A percentile compares a stretch with the other conserved stretches of the same genome.
Conservation (phyloP, 768 basidiomycete genomes). For the Flagelloscypha sp. region DNA sequence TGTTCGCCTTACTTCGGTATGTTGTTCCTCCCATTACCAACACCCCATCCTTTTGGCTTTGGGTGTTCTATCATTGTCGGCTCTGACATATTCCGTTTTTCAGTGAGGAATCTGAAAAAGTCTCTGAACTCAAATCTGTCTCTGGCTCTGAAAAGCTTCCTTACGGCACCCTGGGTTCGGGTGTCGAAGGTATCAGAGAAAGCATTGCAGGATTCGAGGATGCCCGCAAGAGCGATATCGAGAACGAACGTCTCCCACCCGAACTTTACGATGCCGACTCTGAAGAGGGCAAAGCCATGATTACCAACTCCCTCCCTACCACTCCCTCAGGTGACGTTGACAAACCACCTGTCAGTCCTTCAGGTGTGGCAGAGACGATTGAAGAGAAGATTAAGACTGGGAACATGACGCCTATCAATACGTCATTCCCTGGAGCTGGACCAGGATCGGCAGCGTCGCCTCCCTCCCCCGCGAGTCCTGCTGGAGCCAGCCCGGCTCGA, state of each 20-base stretch:
- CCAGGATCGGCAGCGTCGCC: conserved; percentile 32
- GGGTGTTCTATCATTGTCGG: neutral
- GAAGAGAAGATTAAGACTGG: conserved; percentile 29
- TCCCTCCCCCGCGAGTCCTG: conserved; percentile 29
- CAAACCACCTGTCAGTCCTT: conserved; percentile 33
- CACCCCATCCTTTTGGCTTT: conserved; percentile 1
- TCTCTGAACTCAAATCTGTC: conserved; percentile 92
- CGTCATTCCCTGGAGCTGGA: conserved; percentile 8
- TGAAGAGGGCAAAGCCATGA: conserved; percentile 59
- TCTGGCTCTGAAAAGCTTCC: conserved; percentile 72
- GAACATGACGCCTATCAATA: conserved; percentile 23
- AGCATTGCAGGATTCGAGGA: conserved; percentile 91
- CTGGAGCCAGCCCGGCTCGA: conserved; percentile 46
- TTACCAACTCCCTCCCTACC: conserved; percentile 43
- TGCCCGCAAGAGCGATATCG: conserved; percentile 96
- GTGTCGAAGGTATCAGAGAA: conserved; percentile 91
- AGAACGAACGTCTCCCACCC: conserved; percentile 97
- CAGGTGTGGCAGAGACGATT: conserved; percentile 37
- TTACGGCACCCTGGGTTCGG: conserved; percentile 75
- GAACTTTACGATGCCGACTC: conserved; percentile 82
- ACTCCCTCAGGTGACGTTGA: conserved; percentile 42
- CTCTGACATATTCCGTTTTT: conserved; percentile 1
- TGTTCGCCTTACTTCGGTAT: conserved; percentile 91
- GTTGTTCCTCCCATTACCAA: conserved; percentile 18
- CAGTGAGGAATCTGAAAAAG: conserved; percentile 96